These are phyloP conservation scores for Claviceps sp. DNA, from an alignment of 2,329 filamentous ascomycete genomes.

Conservation along the genomic window DNA sequence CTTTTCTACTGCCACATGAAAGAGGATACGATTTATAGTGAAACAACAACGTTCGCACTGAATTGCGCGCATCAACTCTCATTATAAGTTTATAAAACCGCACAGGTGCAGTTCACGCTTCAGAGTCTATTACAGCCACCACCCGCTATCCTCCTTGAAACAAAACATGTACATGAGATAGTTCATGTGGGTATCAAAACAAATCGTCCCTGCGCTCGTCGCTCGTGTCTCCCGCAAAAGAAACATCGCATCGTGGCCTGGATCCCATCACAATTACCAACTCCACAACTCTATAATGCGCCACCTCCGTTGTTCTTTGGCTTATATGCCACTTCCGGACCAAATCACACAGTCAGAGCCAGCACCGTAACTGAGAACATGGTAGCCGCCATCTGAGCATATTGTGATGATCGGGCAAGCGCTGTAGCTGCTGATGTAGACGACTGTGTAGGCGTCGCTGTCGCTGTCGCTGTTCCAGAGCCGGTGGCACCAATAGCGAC, in stretches of 20 bases:
- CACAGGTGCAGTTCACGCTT: no score
- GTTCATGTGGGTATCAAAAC: slow-evolving; percentile 4
- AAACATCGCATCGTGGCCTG: not conserved
- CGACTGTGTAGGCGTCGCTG: slow-evolving; percentile 5
- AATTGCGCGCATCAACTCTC: no score
- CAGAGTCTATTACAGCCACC: not conserved
- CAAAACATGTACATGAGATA: not conserved
- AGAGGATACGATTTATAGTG: no score
- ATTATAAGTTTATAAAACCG: no score
- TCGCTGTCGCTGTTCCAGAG: not conserved
- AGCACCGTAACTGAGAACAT: not conserved
- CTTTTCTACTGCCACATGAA: no score
- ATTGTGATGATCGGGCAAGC: not conserved
- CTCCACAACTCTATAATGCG: not conserved
- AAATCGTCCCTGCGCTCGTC: not conserved
- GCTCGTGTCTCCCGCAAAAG: not conserved
- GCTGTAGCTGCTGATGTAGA: slow-evolving; percentile 5
- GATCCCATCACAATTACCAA: not conserved
- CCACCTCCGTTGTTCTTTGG: no score
- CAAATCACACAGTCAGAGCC: not conserved
- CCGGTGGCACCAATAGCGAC: not conserved
- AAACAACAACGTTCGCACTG: no score
- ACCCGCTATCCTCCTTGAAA: not conserved
- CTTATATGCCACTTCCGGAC: not conserved
- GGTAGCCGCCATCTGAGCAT: slow-evolving; percentile 1